Conservation (phyloP, 805 yeast species). For the Wickerhamomyces xylosicus region DNA sequence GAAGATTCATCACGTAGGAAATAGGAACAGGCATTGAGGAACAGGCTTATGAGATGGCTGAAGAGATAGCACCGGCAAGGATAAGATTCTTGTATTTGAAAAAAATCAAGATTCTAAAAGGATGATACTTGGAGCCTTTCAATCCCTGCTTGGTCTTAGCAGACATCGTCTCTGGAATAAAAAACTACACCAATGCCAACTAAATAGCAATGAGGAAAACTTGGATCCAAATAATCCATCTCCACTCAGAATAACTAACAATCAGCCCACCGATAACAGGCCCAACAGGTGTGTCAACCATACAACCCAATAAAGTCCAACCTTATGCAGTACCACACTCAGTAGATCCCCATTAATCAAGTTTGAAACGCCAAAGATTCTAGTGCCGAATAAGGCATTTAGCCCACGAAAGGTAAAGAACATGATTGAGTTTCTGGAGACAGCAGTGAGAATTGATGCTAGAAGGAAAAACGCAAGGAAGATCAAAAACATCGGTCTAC, state of each 20-base stretch:
- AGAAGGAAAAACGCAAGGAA: conserved; percentile 24
- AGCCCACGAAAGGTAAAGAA: conserved; percentile 38
- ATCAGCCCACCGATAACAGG: conserved; percentile 46
- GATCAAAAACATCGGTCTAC: conserved; percentile 30
- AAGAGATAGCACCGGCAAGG: conserved; percentile 33
- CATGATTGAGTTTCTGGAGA: conserved; percentile 40
- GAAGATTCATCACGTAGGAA: conserved; percentile 41
- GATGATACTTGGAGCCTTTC: conserved; percentile 42
- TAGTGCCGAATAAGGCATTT: conserved; percentile 45
- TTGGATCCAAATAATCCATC: conserved; percentile 39
- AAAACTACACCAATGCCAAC: conserved; percentile 24
- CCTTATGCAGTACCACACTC: conserved; percentile 43
- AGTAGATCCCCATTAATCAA: conserved; percentile 41
- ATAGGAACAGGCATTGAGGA: conserved; percentile 42
- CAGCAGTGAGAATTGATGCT: conserved; percentile 27
- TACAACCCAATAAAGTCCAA: conserved; percentile 38
- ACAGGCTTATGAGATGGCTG: conserved; percentile 36
- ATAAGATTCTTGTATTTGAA: conserved; percentile 33
- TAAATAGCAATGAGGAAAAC: conserved; percentile 31
- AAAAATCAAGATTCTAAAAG: conserved; percentile 31
- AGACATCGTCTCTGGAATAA: conserved; percentile 34
- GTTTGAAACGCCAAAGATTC: conserved; percentile 44
- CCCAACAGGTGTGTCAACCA: conserved; percentile 43
- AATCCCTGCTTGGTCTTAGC: conserved; percentile 20
- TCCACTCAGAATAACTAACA: conserved; percentile 40